Percentiles rank a stretch among this genome's conserved stretches.
Evolutionary conservation across 2,329 filamentous ascomycete genomes (phyloP).

Genomic region (Lachnellula arida): DNA sequence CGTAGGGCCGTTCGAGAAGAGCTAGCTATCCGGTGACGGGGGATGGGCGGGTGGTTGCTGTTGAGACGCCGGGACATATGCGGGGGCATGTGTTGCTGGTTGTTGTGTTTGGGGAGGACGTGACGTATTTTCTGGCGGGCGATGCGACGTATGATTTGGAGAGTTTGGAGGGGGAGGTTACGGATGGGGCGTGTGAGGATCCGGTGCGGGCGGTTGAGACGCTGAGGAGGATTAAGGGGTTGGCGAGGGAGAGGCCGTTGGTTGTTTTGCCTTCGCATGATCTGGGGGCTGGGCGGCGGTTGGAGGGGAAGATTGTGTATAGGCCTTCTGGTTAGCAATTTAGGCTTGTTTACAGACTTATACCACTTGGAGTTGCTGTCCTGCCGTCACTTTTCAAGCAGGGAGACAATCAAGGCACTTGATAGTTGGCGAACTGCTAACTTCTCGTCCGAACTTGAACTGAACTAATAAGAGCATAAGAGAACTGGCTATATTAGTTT

Average conservation of each 20-base stretch:
- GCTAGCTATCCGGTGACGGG: slow-evolving; percentile 28
- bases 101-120: slow-evolving; percentile 18
- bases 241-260: slow-evolving; percentile 23
- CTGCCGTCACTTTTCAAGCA: not conserved
- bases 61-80: slow-evolving; percentile 35
- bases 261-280: slow-evolving; percentile 30
- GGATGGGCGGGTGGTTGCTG: slow-evolving; percentile 29
- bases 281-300: slow-evolving; percentile 23
- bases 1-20: slow-evolving; percentile 31
- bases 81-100: slow-evolving; percentile 33
- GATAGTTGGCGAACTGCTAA: too few species aligned
- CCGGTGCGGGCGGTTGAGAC: slow-evolving; percentile 30
- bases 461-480: too few species aligned
- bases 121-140: slow-evolving; percentile 29
- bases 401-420: not conserved
- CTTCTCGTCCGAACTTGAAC: too few species aligned
- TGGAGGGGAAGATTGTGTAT: slow-evolving; percentile 30
- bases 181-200: slow-evolving; percentile 32
- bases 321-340: slow-evolving; percentile 77
- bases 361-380: not conserved
- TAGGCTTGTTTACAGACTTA: not conserved
- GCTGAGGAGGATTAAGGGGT: slow-evolving; percentile 32
- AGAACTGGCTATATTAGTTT: too few species aligned
- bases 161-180: slow-evolving; percentile 30
- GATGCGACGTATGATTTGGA: slow-evolving; percentile 33